Evolutionary conservation across 2,329 filamentous ascomycete genomes (phyloP).

Genomic region (Neonectria ditissima): DNA sequence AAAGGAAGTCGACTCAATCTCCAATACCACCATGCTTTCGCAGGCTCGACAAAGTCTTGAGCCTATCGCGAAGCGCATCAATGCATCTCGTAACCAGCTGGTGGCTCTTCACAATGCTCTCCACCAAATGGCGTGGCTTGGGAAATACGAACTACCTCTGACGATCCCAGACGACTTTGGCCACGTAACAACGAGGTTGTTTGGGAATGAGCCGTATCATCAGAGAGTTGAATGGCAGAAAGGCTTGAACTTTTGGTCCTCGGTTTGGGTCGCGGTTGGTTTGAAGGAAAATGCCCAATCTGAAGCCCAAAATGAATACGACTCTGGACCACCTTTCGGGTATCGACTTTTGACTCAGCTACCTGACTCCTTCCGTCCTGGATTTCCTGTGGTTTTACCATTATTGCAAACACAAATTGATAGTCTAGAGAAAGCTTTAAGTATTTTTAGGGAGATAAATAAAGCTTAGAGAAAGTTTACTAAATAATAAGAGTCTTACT

Average conservation of each 20-base stretch:
- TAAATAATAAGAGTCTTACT: too few relatives aligned
- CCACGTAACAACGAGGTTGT: too few relatives aligned
- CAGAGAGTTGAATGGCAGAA: background rate
- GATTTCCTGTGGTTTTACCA: background rate
- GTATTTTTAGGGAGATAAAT: background rate
- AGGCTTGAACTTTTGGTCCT: background rate
- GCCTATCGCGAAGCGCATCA: background rate
- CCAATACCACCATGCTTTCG: background rate
- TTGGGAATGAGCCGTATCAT: too few relatives aligned
- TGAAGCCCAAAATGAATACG: background rate
- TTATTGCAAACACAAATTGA: background rate
- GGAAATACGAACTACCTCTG: background rate
- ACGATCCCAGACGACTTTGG: too few relatives aligned
- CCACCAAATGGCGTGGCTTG: background rate
- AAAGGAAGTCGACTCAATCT: accelerated
- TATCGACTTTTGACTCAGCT: background rate
- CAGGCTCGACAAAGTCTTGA: background rate
- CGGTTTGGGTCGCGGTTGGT: background rate
- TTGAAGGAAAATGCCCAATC: background rate
- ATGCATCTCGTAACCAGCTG: background rate
- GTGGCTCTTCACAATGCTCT: background rate
- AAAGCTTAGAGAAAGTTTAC: too few relatives aligned
- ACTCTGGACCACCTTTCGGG: background rate
- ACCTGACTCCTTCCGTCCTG: background rate
- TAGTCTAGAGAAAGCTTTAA: background rate